Base-by-base conservation (phyloP, 148 eudicot genomes). In the Chenopodium suecicum region DNA sequence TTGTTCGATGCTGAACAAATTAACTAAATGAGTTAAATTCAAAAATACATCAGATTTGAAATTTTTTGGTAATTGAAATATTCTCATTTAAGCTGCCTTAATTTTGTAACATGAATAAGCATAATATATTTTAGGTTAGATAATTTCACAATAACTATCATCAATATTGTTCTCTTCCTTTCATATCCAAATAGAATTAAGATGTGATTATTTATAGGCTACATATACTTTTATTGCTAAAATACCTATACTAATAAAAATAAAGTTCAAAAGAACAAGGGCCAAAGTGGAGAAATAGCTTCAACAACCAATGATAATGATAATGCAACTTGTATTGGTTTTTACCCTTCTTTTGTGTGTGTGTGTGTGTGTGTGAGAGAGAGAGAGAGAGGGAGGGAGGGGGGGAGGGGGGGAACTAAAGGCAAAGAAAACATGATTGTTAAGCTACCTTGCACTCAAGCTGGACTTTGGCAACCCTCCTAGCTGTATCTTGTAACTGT, bases 401-500 rank as follows among this genome's bases (percentile, higher is more conserved):
- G 19, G 1, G 4, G n/a, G 2, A 0, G 16, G 41, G 17, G 1
- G 64, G 44, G 9, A 2, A 2, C 41, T 6, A 11, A 77, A 72
- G 31, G 56, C 68, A 77, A 68, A 47, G 13, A 37, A 56, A 56
- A 19, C 6, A 70, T 29, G 9, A 78, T 34, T 65, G 23, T 54
- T 7, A 73, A 19, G 44, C 17, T 86, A 94, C 99, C 97, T 94
- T 96, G 92, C 94, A 90, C 82, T 96, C 99, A 58, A 90, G 93
- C 87, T 96, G 98, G 80, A 92, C 90, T 79, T 89, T 94, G 79
- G 97, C 98, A 83, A 96, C 97, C 84, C 87, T 88, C 64, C 97
- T 86, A 58, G 99, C 99, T 16, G 91, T 89, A 81, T 96, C 99
- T 85, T 96, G 98, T 74, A 96, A 82, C 85, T 96, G 97, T 52